A percentile compares a stretch with the other conserved stretches of the same genome.
Conservation (phyloP, 129 eudicot species). For the Chrysanthemum lavandulifolium region DNA sequence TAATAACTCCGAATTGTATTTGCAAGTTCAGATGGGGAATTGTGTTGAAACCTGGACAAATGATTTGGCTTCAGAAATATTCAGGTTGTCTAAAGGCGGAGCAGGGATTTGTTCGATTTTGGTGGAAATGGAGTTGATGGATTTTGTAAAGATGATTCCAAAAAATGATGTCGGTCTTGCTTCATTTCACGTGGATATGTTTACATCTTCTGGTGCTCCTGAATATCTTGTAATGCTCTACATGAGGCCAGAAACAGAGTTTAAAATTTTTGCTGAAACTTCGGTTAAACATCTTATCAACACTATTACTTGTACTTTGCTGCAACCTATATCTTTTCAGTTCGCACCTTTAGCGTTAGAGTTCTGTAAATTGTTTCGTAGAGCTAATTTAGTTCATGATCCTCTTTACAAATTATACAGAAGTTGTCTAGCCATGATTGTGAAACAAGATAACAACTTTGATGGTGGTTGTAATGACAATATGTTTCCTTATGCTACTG, state of each 20-base stretch:
- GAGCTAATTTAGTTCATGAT: conserved; percentile 32
- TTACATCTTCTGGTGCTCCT: conserved; percentile 44
- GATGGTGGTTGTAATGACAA: too few species aligned
- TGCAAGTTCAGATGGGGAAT: conserved; percentile 64
- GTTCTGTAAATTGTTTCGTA: conserved; percentile 60
- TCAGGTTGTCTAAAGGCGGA: conserved; percentile 32
- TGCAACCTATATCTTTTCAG: conserved; percentile 10
- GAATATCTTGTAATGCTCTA: conserved; percentile 61
- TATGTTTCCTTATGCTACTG: too few species aligned
- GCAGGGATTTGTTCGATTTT: conserved; percentile 2
- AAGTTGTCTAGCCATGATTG: conserved; percentile 34
- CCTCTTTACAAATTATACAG: conserved; percentile 48
- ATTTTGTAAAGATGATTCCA: conserved; percentile 27
- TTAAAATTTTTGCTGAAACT: conserved; percentile 42
- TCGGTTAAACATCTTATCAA: conserved; percentile 45
- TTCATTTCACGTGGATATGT: conserved; percentile 39
- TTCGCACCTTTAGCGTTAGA: conserved; percentile 56
- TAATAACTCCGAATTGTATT: conserved; percentile 43
- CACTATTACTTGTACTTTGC: conserved; percentile 23
- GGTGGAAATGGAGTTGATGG: conserved; percentile 10
- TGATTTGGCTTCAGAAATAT: conserved; percentile 41
- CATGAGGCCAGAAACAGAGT: conserved; percentile 30
- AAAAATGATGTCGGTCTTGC: conserved; percentile 23
- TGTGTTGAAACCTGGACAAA: conserved; percentile 55
- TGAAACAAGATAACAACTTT: too few species aligned